Base-by-base conservation (phyloP, 2,329 filamentous ascomycete genomes). In the Neofusicoccum laricinum region DNA sequence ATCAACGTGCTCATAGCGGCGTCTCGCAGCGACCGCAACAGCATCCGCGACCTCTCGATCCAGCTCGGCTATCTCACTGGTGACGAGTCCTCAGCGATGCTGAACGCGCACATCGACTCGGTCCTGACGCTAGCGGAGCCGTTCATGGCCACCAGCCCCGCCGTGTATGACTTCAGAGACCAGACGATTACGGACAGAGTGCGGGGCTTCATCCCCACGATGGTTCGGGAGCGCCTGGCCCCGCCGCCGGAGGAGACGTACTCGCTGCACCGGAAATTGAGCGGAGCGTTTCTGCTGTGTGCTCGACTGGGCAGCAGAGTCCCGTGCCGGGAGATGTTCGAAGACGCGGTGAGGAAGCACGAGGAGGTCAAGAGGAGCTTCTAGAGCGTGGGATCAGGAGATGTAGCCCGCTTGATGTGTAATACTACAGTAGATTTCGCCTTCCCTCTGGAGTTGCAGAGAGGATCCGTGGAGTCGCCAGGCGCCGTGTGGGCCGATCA, bases 241-340 rank as follows among this genome's bases (percentile, higher is more conserved):
- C 94, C 95, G 25, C 95, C 96, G 25, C 95, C 95, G 0, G 96
- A 99, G 79, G 95, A 99, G 82, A 99, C 95, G 61, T 99, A 99
- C 74, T 94, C 90, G 75, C 79, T 99, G 71, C 95, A 99, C 78
- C 86, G 95, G 66, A 99, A 99, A 80, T 80, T 99, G 63, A 97
- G 93, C 75, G 95, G 95, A 0, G 96, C 95, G 0, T 99, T 99
- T 75, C 78, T 99, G 72, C 82, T 99, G 17, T 99, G 95, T 76
- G 93, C 95, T 0, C 86, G 88, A 68, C 76, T 99, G 66, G 93
- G 92, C 2, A 97, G 92, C 75, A 85, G 87, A 68, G 93, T 99
- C 2, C 82, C 83, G 64, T 97, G 94, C 71, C 86, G 90, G 67
- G 88, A 90, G 65, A 79, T 99, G 79, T 99, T 99, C 75, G 82